Conservation (phyloP, 202 grass and related monocot species). For the Carex arenaria region DNA sequence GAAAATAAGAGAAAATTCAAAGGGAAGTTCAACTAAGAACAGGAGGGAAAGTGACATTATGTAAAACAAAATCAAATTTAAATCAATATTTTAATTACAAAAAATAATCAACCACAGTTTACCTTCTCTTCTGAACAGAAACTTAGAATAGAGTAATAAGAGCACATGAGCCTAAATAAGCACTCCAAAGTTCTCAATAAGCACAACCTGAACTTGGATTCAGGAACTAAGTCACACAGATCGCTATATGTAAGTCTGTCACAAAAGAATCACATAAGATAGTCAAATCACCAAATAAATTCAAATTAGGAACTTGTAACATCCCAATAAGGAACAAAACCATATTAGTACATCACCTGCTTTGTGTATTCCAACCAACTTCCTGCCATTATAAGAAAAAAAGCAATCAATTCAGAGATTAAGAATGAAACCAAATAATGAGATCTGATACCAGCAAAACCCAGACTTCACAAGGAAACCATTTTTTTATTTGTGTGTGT, state of each 20-base stretch:
- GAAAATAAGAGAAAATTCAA: conserved; percentile 17
- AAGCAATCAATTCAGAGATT: conserved; percentile 33
- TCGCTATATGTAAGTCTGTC: conserved; percentile 98
- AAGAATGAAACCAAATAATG: background rate
- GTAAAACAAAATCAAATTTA: background rate
- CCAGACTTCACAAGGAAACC: background rate
- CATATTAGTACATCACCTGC: conserved; percentile 54
- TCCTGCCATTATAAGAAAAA: conserved; percentile 60
- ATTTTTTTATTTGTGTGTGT: background rate
- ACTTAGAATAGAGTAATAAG: conserved; percentile 90
- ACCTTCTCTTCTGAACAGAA: conserved; percentile 63
- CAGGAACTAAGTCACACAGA: conserved; percentile 90
- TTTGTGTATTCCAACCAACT: conserved; percentile 72
- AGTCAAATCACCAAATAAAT: conserved; percentile 18
- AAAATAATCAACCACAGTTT: conserved; percentile 16
- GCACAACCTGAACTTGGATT: conserved; percentile 79
- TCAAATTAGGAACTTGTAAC: conserved; percentile 19
- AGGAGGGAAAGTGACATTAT: background rate
- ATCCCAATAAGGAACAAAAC: conserved; percentile 29
- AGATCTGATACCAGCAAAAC: background rate
- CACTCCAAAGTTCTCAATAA: conserved; percentile 86
- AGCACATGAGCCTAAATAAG: conserved; percentile 85
- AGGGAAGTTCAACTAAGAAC: background rate
- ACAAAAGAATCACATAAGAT: conserved; percentile 15
- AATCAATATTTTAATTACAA: background rate